Evolutionary conservation across 768 basidiomycete species (phyloP), one percentile per base, ranked within the genome.

Genomic region (Mycena crocata): DNA sequence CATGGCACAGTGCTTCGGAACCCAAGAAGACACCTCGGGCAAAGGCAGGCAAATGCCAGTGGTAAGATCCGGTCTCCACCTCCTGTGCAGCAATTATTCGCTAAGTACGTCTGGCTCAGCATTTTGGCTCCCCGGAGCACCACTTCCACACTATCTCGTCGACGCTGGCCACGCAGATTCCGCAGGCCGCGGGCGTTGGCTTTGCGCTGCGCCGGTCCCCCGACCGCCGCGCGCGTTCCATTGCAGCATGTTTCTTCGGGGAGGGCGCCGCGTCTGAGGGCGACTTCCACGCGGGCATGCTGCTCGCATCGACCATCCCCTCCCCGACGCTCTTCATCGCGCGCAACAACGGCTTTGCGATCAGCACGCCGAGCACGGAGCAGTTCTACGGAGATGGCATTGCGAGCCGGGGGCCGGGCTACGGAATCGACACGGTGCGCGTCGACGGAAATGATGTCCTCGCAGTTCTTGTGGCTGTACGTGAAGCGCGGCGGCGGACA

Each of bases 121-220:
- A 98, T 74, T 95, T 95, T 77, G 93, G 94, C 17, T 95, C 95
- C 7, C 85, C 86, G 1, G 80, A 88, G 62, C 87, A 92, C 64
- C 96, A 97, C 76, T 97, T 96, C 76, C 93, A 96, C 79, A 94
- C 93, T 23, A 98, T 98, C 66, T 98, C 96, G 4, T 96, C 94
- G 8, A 93, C 96, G 1, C 84, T 98, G 30, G 94, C 93, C 13
- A 98, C 96, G 1, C 96, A 98, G 79, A 94, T 98, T 71, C 95
- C 94, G 9, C 95, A 96, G 78, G 96, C 95, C 26, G 95, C 96
- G 0, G 96, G 96, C 19, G 94, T 97, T 8, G 96, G 87, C 0
- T 97, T 93, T 74, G 95, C 96, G 1, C 83, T 98, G 60, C 90
- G 90, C 71, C 90, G 95, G 5, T 90, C 92, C 46, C 90, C 91